Evolutionary conservation across 2,329 filamentous ascomycete genomes (phyloP), one percentile per base, ranked within the genome.

Genomic region (Cryphonectria radicalis): DNA sequence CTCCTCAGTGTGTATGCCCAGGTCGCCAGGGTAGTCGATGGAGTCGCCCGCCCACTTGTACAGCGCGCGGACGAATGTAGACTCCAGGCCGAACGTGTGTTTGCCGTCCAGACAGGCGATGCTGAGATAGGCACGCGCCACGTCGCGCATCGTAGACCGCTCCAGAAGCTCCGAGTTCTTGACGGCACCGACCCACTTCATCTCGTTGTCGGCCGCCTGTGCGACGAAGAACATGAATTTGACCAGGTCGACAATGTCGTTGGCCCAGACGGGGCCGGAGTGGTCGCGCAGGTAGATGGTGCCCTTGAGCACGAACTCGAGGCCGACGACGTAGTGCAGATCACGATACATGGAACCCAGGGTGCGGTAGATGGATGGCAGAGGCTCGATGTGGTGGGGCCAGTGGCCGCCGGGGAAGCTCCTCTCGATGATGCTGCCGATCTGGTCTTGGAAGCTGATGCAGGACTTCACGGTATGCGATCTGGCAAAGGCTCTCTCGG

Each of bases 321-420:
- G 68, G 1, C 76, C 78, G 0, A 75, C 46, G 3, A 70, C 63
- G 32, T 76, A 75, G 11, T 71, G 69, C 46, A 76, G 72, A 2
- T 73, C 69, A 28, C 73, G 63, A 67, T 76, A 76, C 37, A 79
- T 74, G 25, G 66, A 40, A 28, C 75, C 76, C 3, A 80, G 71
- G 32, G 57, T 70, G 43, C 72, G 72, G 19, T 74, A 76, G 11
- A 75, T 72, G 5, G 68, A 64, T 0, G 79, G 77, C 59, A 80
- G 65, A 11, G 78, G 79, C 55, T 79, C 78, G 43, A 79, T 69
- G 60, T 75, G 72, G 35, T 75, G 74, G 1, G 77, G 76, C 79
- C 79, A 80, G 17, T 71, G 19, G 67, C 73, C 68, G 53, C 42
- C 69, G 7, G 72, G 72, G 32, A 76, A 74, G 25, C 70, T 73